phyloP scores from a whole-genome alignment of 208 protist species.

The Lotmaria passim region DNA sequence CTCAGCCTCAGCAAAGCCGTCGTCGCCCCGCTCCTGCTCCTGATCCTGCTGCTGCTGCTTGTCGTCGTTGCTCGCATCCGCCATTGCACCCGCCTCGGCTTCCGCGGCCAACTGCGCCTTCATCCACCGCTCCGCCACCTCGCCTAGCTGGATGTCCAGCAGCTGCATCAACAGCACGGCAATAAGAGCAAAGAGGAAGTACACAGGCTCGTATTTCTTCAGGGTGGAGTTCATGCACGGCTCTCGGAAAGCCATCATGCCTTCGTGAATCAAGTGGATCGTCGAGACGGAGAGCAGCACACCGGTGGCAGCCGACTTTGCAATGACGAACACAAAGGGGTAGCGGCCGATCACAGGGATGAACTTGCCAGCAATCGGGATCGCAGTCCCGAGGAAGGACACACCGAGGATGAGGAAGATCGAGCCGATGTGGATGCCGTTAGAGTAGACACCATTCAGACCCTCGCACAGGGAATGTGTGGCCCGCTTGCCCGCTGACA shows the following conservation, averaged over 20 bases:
- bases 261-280: constrained; percentile 68
- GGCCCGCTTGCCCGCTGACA: not conserved
- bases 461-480: constrained; percentile 39
- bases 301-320: constrained; percentile 58
- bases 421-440: constrained; percentile 47
- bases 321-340: constrained; percentile 54
- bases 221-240: constrained; percentile 42
- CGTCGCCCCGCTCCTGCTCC: not conserved
- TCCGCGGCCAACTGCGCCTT: constrained; percentile 3
- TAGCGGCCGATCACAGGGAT: constrained; percentile 41
- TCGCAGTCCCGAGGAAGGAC: constrained; percentile 44
- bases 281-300: constrained; percentile 63
- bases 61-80: not conserved
- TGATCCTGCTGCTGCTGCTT: constrained; percentile 3
- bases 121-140: constrained; percentile 46
- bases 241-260: constrained; percentile 37
- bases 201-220: constrained; percentile 44
- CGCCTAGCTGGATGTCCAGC: constrained; percentile 53
- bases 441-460: constrained; percentile 40
- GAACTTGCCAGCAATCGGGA: constrained; percentile 59
- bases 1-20: not conserved
- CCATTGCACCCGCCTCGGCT: not conserved
- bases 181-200: constrained; percentile 63
- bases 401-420: constrained; percentile 57
- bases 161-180: constrained; percentile 63